Percentiles rank a stretch among this genome's conserved stretches.
Conservation (phyloP, 768 basidiomycete species). For the Ramaria rubella region DNA sequence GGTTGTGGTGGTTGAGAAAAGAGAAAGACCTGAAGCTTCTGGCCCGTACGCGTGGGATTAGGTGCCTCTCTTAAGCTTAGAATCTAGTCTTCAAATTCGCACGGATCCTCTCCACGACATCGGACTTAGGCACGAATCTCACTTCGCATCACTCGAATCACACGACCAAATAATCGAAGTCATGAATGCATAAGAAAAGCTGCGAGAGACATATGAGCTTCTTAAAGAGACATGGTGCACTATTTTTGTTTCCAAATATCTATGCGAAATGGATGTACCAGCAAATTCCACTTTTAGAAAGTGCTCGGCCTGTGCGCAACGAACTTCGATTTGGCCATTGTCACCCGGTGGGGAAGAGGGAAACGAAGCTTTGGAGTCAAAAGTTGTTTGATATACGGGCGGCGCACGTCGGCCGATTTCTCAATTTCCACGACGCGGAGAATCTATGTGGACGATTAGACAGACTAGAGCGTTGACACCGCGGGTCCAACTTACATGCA, state of each 20-base stretch:
- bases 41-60: neutral
- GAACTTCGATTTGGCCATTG: slow-evolving; percentile 74
- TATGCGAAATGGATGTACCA: neutral
- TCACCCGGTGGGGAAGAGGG: slow-evolving; percentile 81
- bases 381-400: slow-evolving; percentile 98
- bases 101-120: neutral
- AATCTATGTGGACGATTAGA: slow-evolving; percentile 46
- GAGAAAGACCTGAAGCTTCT: neutral
- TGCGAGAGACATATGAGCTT: neutral
- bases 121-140: neutral
- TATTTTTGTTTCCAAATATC: neutral
- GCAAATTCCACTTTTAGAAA: slow-evolving; percentile 36
- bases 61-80: neutral
- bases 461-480: neutral
- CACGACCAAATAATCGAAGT: neutral
- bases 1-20: neutral
- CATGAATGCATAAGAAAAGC: neutral
- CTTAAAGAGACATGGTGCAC: neutral
- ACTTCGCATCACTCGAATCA: neutral
- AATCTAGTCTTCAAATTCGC: neutral
- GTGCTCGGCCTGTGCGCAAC: slow-evolving; percentile 71
- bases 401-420: slow-evolving; percentile 86
- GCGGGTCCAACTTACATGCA: slow-evolving; percentile 62
- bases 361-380: slow-evolving; percentile 87
- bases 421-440: slow-evolving; percentile 95